Evolutionary conservation across 2,329 filamentous ascomycete species (phyloP).

Genomic region (Neofusicoccum sp.): DNA sequence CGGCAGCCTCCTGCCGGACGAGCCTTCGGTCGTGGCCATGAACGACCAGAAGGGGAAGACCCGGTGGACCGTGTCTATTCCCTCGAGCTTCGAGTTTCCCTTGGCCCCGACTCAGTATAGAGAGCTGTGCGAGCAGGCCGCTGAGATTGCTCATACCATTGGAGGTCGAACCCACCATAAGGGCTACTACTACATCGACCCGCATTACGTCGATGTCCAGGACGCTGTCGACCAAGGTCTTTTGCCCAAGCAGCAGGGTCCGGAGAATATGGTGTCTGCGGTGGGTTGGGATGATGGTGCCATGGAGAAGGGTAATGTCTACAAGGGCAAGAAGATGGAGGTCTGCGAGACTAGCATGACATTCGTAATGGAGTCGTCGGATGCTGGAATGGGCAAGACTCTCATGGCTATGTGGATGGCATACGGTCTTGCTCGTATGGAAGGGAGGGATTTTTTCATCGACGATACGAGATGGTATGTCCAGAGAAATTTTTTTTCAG

Average conservation of each 20-base stretch:
- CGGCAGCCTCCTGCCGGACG: slow-evolving; percentile 64
- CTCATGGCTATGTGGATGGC: slow-evolving; percentile 80
- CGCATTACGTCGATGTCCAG: slow-evolving; percentile 70
- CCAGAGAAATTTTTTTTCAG: background rate
- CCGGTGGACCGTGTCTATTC: slow-evolving; percentile 81
- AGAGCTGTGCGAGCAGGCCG: slow-evolving; percentile 66
- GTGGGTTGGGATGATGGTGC: slow-evolving; percentile 23
- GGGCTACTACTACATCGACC: slow-evolving; percentile 62
- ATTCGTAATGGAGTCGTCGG: slow-evolving; percentile 69
- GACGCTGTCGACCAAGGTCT: slow-evolving; percentile 67
- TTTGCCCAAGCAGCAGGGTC: slow-evolving; percentile 47
- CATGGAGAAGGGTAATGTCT: slow-evolving; percentile 9
- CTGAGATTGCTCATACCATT: slow-evolving; percentile 56
- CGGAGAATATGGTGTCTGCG: slow-evolving; percentile 27
- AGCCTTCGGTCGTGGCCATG: slow-evolving; percentile 70
- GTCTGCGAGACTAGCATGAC: slow-evolving; percentile 72
- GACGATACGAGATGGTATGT: slow-evolving; percentile 73
- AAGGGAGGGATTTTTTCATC: slow-evolving; percentile 76
- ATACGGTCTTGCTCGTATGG: slow-evolving; percentile 73
- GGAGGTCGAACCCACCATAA: slow-evolving; percentile 39
- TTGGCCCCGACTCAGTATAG: slow-evolving; percentile 64
- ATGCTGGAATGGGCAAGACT: slow-evolving; percentile 74
- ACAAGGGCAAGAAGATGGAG: slow-evolving; percentile 41
- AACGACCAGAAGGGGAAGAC: slow-evolving; percentile 62
- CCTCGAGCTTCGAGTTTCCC: slow-evolving; percentile 64